Evolutionary conservation across 257 asterid species (phyloP).

Genomic region (Sherardia arvensis): DNA sequence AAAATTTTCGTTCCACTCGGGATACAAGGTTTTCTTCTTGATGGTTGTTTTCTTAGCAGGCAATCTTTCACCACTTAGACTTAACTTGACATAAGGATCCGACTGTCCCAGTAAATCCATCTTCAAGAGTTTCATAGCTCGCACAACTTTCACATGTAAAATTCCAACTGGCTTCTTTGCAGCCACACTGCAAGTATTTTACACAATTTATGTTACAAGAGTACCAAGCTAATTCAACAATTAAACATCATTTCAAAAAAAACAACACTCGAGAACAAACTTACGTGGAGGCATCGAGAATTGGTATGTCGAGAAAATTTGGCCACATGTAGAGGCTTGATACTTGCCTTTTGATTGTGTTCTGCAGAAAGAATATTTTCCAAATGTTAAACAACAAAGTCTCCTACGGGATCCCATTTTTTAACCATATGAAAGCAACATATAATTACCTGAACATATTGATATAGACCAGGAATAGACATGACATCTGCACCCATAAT

Average conservation of each 20-base stretch:
- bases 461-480: conserved; percentile 81
- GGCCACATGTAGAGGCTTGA: conserved; percentile 82
- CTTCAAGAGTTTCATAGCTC: conserved; percentile 76
- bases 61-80: conserved; percentile 61
- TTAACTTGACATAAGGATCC: conserved; percentile 80
- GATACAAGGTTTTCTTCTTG: conserved; percentile 72
- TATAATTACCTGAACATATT: conserved; percentile 56
- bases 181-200: conserved; percentile 36
- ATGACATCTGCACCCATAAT: conserved; percentile 74
- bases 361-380: conserved; percentile 28
- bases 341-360: conserved; percentile 56
- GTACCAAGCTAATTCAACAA: neutral
- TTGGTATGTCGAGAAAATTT: conserved; percentile 62
- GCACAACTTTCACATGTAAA: conserved; percentile 67
- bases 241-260: neutral
- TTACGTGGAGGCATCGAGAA: conserved; percentile 76
- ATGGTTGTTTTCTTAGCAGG: conserved; percentile 61
- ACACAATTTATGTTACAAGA: neutral
- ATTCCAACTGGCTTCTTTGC: conserved; percentile 77
- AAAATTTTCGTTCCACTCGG: conserved; percentile 86
- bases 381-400: neutral
- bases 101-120: conserved; percentile 81
- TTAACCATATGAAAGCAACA: neutral
- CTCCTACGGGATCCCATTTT: too few species aligned
- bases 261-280: conserved; percentile 13